phyloP scores from a whole-genome alignment of 1,139 yeast genomes.

The Eremothecium gossypii region DNA sequence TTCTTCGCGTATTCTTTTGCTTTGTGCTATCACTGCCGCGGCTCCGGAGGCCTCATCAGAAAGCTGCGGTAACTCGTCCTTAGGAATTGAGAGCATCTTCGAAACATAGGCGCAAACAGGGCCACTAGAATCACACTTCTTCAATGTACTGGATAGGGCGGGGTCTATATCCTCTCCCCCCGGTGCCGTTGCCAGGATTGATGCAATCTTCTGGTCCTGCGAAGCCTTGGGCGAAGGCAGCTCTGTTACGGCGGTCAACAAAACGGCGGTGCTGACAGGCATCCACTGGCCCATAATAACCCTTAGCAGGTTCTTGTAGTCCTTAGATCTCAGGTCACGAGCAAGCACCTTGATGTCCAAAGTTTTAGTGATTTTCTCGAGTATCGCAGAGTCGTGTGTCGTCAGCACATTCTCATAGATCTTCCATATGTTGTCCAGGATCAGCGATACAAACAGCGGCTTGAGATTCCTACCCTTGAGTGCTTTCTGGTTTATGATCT shows the following conservation, averaged over 20 bases:
- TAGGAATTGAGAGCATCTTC: constrained; percentile 78
- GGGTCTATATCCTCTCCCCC: constrained; percentile 43
- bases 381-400: constrained; percentile 58
- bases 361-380: constrained; percentile 66
- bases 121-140: constrained; percentile 52
- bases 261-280: constrained; percentile 78
- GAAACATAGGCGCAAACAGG: constrained; percentile 79
- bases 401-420: constrained; percentile 64
- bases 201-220: constrained; percentile 62
- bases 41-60: constrained; percentile 6
- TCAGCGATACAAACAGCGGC: constrained; percentile 80
- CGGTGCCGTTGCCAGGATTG: constrained; percentile 52
- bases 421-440: constrained; percentile 88
- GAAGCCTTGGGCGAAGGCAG: constrained; percentile 77
- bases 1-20: constrained; percentile 52
- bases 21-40: constrained; percentile 28
- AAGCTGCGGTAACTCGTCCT: constrained; percentile 57
- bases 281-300: constrained; percentile 90
- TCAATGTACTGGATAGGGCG: constrained; percentile 46
- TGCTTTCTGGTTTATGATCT: constrained; percentile 55
- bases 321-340: constrained; percentile 74
- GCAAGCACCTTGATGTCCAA: constrained; percentile 61
- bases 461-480: constrained; percentile 44
- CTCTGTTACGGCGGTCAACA: constrained; percentile 75
- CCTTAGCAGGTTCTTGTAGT: constrained; percentile 51